phyloP scores from a whole-genome alignment of 768 basidiomycete species.

The Podaxis pistillaris region DNA sequence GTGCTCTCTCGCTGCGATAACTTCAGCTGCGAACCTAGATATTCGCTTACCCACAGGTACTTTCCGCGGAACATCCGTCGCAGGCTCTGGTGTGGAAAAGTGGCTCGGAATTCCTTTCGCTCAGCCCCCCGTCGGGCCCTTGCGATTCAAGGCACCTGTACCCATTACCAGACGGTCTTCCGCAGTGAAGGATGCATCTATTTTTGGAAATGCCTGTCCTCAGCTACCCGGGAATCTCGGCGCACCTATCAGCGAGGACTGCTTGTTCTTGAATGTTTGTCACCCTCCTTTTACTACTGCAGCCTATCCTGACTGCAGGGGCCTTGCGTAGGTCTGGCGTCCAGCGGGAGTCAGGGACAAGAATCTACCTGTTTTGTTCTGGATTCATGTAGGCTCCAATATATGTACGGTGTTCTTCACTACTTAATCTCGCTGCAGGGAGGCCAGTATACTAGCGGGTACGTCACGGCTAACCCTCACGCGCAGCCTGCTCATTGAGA shows the following conservation, averaged over 20 bases:
- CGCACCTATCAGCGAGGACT: conserved; percentile 50
- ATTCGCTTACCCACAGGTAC: conserved; percentile 40
- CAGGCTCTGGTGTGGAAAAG: conserved; percentile 39
- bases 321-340: conserved; percentile 31
- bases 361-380: conserved; percentile 37
- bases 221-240: conserved; percentile 40
- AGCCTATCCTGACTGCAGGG: background rate
- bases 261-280: conserved; percentile 52
- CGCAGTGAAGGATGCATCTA: conserved; percentile 38
- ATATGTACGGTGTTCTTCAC: background rate
- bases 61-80: conserved; percentile 42
- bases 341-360: conserved; percentile 25
- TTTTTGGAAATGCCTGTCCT: conserved; percentile 56
- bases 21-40: conserved; percentile 28
- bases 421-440: conserved; percentile 31
- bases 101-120: conserved; percentile 67
- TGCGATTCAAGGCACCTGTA: conserved; percentile 58
- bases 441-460: conserved; percentile 47
- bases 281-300: background rate
- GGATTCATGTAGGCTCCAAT: conserved; percentile 31
- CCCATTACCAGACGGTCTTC: conserved; percentile 31
- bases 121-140: conserved; percentile 48
- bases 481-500: background rate
- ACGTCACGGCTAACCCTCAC: background rate
- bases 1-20: conserved; percentile 9